These are phyloP conservation scores for Xylariomycetidae sp. DNA, from an alignment of 2,329 filamentous ascomycete species.

Conservation along the genomic window DNA sequence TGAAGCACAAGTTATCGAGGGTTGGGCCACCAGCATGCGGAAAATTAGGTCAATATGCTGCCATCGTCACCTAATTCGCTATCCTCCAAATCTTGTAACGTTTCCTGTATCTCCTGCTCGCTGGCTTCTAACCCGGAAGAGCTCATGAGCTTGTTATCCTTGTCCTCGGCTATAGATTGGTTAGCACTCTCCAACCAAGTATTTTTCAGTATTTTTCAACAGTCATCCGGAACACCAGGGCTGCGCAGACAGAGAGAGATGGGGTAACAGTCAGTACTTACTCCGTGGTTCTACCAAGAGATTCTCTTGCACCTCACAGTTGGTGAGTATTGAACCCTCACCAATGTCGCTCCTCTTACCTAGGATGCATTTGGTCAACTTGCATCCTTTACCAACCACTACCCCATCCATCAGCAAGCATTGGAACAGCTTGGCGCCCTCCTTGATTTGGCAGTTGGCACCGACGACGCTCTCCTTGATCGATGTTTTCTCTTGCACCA, in stretches of 20 bases:
- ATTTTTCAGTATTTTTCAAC: too few relatives aligned
- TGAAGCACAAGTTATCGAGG: background rate
- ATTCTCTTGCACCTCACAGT: conserved; percentile 92
- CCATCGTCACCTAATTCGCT: conserved; percentile 21
- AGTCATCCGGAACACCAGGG: background rate
- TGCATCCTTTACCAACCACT: conserved; percentile 76
- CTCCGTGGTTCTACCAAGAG: conserved; percentile 75
- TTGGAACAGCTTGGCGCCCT: conserved; percentile 79
- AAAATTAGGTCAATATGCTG: conserved; percentile 9
- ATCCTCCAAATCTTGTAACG: conserved; percentile 39
- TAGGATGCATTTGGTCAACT: conserved; percentile 81
- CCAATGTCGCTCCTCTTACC: conserved; percentile 78
- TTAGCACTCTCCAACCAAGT: too few relatives aligned
- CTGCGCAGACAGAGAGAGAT: background rate
- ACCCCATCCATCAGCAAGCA: conserved; percentile 93
- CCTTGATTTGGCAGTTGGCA: conserved; percentile 78
- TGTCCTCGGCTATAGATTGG: conserved; percentile 53
- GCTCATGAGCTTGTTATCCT: conserved; percentile 64
- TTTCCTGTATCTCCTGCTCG: conserved; percentile 56
- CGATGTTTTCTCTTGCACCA: conserved; percentile 81
- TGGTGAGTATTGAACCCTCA: conserved; percentile 73
- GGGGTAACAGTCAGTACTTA: conserved; percentile 35
- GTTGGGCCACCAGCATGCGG: background rate
- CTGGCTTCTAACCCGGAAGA: conserved; percentile 62
- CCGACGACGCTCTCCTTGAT: conserved; percentile 91